Base-by-base conservation (phyloP, 768 basidiomycete species). In the Mycena vitilis region DNA sequence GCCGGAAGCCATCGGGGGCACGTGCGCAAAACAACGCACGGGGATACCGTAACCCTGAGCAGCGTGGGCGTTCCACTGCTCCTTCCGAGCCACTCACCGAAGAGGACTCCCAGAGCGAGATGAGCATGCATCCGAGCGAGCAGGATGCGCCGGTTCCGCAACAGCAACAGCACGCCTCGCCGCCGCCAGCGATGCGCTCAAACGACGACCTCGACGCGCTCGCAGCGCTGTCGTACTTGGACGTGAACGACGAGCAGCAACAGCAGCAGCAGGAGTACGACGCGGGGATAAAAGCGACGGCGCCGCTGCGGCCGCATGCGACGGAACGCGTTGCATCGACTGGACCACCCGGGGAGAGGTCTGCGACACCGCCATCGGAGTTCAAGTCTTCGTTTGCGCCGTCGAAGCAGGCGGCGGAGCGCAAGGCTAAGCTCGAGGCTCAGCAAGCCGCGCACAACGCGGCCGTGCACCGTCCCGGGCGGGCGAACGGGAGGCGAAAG, bases 301-400 rank as follows among this genome's bases (percentile, higher is more conserved):
- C 84, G 65, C 84, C 82, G 23, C 66, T 80, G 49, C 79, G 83
- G 47, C 75, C 81, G 56, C 76, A 75, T 60, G 60, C 54, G 60
- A 71, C 76, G 16, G 79, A 78, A 49, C 76, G 77, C 22, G 72
- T 42, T 34, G 45, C 25, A 12, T 65, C 68, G 22, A 40, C 36
- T 25, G 64, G 53, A 34, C 34, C 4, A 13, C 23, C 65, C 4
- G 63, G 38, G 11, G 64, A 72, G 8, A 67, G 67, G 10, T 7
- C 52, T n/a, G 63, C 73, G 38, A 73, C 75, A 15, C 69, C 74
- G 36, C 73, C 71, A 47, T 77, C 77, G 61, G 77, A 88, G 61
- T 92, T 86, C 80, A 89, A 89, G 60, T 96, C 95, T 0, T 95
- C 96, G 5, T 98, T 98, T 76, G 93, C 95, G 0, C 91, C 91